Conservation (phyloP, 1,139 yeast genomes). For the Geotrichum citri-aurantii region DNA sequence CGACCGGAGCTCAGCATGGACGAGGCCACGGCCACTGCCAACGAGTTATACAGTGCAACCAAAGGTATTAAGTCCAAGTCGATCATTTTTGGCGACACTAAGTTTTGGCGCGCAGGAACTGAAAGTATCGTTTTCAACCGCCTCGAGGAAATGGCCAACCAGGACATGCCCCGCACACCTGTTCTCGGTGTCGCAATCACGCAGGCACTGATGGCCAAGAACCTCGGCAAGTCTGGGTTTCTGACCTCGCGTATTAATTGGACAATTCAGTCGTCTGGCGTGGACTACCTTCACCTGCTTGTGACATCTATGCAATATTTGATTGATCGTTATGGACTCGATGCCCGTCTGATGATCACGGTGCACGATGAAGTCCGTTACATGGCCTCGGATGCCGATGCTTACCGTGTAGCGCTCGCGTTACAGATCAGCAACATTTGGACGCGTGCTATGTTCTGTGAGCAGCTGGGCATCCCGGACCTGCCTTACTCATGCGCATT, state of each 20-base stretch:
- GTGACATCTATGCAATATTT: conserved; percentile 86
- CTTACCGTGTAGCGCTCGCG: conserved; percentile 69
- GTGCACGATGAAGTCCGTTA: conserved; percentile 95
- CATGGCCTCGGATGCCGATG: conserved; percentile 65
- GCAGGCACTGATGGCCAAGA: conserved; percentile 62
- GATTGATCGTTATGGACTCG: conserved; percentile 54
- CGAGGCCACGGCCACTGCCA: conserved; percentile 66
- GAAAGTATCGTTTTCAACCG: conserved; percentile 89
- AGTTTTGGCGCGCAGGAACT: conserved; percentile 84
- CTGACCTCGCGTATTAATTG: conserved; percentile 91
- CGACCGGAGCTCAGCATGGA: conserved; percentile 63
- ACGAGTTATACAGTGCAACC: conserved; percentile 66
- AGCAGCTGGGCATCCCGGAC: conserved; percentile 82
- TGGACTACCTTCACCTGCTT: conserved; percentile 83
- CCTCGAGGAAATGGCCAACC: conserved; percentile 80
- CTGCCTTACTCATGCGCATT: conserved; percentile 95
- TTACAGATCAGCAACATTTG: conserved; percentile 86
- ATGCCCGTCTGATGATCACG: conserved; percentile 76
- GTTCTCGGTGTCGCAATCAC: conserved; percentile 92
- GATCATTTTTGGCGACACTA: conserved; percentile 36
- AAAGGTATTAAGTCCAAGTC: conserved; percentile 56
- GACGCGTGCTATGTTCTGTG: conserved; percentile 96
- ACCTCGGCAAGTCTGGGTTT: conserved; percentile 61
- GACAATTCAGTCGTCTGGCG: conserved; percentile 98
- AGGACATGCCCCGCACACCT: conserved; percentile 81